These are phyloP conservation scores for Alternaria arborescens DNA, from an alignment of 2,329 filamentous ascomycete species.

Conservation along the genomic window DNA sequence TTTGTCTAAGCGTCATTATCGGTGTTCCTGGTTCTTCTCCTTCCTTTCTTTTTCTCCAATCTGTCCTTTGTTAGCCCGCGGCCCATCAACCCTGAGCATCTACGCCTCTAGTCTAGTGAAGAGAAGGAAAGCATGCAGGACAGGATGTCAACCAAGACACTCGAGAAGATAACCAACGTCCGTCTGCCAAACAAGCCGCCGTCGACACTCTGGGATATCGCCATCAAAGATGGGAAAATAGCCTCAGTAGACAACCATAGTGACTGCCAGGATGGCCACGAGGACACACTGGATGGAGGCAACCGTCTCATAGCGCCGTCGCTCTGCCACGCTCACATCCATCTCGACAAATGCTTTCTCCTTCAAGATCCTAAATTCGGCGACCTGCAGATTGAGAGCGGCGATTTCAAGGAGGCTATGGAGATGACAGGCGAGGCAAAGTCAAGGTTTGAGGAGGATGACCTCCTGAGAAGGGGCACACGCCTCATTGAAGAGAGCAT, in stretches of 20 bases:
- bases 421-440: constrained; percentile 68
- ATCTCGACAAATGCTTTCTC: constrained; percentile 73
- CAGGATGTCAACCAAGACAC: constrained; percentile 14
- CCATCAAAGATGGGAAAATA: constrained; percentile 46
- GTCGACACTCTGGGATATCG: constrained; percentile 50
- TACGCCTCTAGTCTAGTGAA: neutral
- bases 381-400: constrained; percentile 66
- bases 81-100: neutral
- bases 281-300: constrained; percentile 52
- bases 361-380: constrained; percentile 67
- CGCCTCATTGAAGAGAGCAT: constrained; percentile 73
- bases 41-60: constrained; percentile 23
- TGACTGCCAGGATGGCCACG: constrained; percentile 10
- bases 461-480: constrained; percentile 70
- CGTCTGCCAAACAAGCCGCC: constrained; percentile 44
- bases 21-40: constrained; percentile 32
- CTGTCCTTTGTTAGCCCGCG: neutral
- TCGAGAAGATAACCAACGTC: constrained; percentile 45
- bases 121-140: constrained; percentile 12
- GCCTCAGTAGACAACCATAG: constrained; percentile 45
- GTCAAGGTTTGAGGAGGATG: constrained; percentile 66
- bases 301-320: constrained; percentile 60
- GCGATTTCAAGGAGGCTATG: constrained; percentile 73
- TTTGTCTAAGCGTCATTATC: constrained; percentile 25
- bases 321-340: constrained; percentile 76